These are phyloP conservation scores for Ascochyta pisi DNA, from an alignment of 2,329 filamentous ascomycete genomes.

Conservation along the genomic window DNA sequence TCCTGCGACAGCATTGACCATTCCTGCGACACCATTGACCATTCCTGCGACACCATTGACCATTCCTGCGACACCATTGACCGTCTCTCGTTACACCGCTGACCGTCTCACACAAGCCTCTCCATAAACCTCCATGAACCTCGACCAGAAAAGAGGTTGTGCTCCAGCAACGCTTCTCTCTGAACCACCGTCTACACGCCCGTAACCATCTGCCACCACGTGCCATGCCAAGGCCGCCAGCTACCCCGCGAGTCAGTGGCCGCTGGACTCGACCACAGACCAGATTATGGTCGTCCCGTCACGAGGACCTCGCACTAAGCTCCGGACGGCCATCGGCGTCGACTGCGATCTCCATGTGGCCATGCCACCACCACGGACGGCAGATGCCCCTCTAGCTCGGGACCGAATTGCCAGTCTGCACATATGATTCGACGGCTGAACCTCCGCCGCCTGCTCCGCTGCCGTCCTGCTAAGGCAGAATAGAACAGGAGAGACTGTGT, in stretches of 20 bases:
- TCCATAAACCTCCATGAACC: too few species aligned
- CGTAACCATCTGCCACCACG: too few species aligned
- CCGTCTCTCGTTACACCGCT: too few species aligned
- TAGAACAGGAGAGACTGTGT: too few species aligned
- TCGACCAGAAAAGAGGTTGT: too few species aligned
- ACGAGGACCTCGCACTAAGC: background rate
- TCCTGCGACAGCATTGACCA: background rate
- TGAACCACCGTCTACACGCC: background rate
- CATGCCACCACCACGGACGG: background rate
- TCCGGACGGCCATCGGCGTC: background rate
- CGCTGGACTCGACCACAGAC: background rate
- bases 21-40: background rate
- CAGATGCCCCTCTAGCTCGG: background rate
- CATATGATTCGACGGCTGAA: too few species aligned
- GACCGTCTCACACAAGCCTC: too few species aligned
- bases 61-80: background rate
- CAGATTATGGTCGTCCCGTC: background rate
- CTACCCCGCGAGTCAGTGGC: slow-evolving; percentile 8
- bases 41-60: too few species aligned
- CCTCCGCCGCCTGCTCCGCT: too few species aligned
- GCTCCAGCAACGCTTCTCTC: background rate
- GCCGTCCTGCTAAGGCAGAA: too few species aligned
- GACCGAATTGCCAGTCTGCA: background rate
- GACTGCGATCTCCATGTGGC: background rate
- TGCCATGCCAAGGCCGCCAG: too few species aligned